Evolutionary conservation across 257 asterid species (phyloP), one percentile per base, ranked within the genome.

Genomic region (Ilex asprella): DNA sequence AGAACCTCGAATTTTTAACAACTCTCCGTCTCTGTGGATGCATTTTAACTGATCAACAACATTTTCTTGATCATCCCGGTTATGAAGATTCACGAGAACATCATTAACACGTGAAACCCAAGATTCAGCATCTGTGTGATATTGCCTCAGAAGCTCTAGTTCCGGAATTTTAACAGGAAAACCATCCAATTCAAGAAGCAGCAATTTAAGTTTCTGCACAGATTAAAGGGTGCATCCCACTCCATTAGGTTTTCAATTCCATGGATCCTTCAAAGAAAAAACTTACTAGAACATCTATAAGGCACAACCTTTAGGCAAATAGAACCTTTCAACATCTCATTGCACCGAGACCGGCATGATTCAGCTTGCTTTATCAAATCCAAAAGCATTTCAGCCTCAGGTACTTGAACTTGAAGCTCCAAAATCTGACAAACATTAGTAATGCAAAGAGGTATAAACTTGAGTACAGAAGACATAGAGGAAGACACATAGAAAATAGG

Each of bases 11-110:
- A 88, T 81, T 72, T 74, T 81, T 74, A 91, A 85, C 64, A 65
- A 80, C n/a, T 63, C 57, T 12, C 90, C 95, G 71, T 91, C 93
- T 70, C 61, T 69, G 55, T 67, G 85, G 74, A 91, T 75, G 82
- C 83, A 61, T 46, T 76, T 84, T 68, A 91, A 80, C 78, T 86
- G 95, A 53, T 77, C 70, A 61, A 83, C 82, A 49, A 88, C 81
- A 55, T 76, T 73, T 61, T 82, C 86, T 66, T 84, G 98, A 79
- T 91, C 98, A 76, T 79, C 88, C 29, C 85, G 77, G 61, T 79
- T 83, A 66, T 78, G 70, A 61, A 77, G 72, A 64, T 84, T 71
- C 63, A 31, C 62, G 44, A 91, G 89, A 63, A 80, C 76, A 51
- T 57, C 70, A 78, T 84, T 74, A 72, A 74, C 83, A 58, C 78